phyloP scores from a whole-genome alignment of 2,329 filamentous ascomycete genomes.

The Diaporthe amygdali region DNA sequence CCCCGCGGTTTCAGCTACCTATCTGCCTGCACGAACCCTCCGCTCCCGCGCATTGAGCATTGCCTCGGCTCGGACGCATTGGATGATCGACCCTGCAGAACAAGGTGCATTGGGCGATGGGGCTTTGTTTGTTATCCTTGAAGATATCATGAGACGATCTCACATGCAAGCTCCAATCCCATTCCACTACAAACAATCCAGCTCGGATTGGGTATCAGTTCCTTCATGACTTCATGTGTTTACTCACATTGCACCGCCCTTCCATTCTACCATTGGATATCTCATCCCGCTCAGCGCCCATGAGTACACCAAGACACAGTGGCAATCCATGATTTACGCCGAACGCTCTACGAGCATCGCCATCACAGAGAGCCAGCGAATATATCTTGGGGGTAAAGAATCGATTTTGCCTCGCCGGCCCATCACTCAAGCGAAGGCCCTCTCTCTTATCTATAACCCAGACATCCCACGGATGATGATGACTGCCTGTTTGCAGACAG shows the following conservation, averaged over 20 bases:
- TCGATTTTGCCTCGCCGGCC: not conserved
- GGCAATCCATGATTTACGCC: not conserved
- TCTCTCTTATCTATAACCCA: not conserved
- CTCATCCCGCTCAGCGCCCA: not conserved
- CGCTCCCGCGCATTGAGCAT: not conserved
- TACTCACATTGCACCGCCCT: too few species aligned
- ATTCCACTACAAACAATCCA: not conserved
- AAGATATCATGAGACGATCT: not conserved
- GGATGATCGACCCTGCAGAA: conserved; percentile 3
- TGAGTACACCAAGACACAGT: not conserved
- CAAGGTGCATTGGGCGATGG: not conserved
- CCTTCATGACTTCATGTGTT: too few species aligned
- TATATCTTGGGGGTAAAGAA: not conserved
- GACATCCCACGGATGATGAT: not conserved
- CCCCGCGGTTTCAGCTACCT: not conserved
- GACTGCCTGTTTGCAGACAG: not conserved
- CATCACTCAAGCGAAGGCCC: not conserved
- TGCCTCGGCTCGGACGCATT: conserved; percentile 8
- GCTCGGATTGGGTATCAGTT: not conserved
- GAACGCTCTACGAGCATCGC: not conserved
- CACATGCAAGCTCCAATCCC: not conserved
- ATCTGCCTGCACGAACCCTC: not conserved
- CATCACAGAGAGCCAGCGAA: not conserved
- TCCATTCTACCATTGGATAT: not conserved
- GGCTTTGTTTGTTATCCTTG: not conserved